phyloP scores from a whole-genome alignment of 805 yeast genomes.

The Nakazawaea wickerhamii region DNA sequence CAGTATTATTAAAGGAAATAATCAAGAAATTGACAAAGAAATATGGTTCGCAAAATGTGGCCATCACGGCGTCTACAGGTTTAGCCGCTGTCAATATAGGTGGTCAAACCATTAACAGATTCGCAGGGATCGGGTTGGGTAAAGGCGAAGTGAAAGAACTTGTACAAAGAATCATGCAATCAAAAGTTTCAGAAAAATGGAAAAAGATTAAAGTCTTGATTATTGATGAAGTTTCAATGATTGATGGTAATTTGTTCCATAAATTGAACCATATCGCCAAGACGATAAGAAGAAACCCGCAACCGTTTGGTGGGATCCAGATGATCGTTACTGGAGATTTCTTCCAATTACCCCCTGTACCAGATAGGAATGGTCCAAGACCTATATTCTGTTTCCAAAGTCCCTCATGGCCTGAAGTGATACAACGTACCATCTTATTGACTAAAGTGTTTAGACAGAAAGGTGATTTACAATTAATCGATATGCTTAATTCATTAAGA shows the following conservation, averaged over 20 bases:
- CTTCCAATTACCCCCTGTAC: constrained; percentile 91
- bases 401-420: constrained; percentile 56
- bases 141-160: constrained; percentile 41
- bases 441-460: constrained; percentile 83
- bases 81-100: constrained; percentile 93
- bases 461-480: constrained; percentile 70
- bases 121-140: constrained; percentile 83
- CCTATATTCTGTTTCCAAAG: constrained; percentile 71
- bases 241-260: constrained; percentile 72
- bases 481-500: constrained; percentile 77
- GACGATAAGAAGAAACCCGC: constrained; percentile 34
- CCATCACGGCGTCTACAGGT: constrained; percentile 94
- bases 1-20: constrained; percentile 59
- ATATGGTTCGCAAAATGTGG: constrained; percentile 50
- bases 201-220: constrained; percentile 60
- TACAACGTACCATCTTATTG: constrained; percentile 63
- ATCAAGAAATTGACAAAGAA: constrained; percentile 45
- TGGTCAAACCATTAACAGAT: constrained; percentile 82
- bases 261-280: constrained; percentile 71
- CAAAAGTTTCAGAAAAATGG: constrained; percentile 54
- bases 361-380: constrained; percentile 30
- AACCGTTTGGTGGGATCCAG: constrained; percentile 94
- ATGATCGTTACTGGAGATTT: constrained; percentile 90
- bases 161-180: constrained; percentile 42
- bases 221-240: constrained; percentile 93